Conservation (phyloP, 345 rosid species). For the Euphorbia tirucalli region DNA sequence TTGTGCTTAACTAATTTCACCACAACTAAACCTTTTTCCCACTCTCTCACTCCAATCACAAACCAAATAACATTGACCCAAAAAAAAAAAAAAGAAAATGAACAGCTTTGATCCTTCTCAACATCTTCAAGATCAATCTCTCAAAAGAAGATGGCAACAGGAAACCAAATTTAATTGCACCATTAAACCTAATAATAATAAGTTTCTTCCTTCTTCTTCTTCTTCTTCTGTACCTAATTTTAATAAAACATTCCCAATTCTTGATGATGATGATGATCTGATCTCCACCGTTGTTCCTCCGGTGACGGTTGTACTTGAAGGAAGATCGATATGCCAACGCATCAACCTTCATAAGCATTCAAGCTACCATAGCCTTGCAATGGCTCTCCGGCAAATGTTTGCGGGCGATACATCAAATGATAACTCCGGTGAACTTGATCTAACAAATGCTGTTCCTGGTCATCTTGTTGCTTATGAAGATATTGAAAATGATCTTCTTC, state of each 20-base stretch:
- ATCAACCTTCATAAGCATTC: slow-evolving; percentile 72
- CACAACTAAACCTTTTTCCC: neutral
- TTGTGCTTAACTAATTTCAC: neutral
- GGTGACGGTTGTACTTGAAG: slow-evolving; percentile 81
- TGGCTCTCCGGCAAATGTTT: slow-evolving; percentile 78
- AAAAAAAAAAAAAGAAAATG: slow-evolving; percentile 33
- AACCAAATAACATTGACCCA: too few relatives aligned
- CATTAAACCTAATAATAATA: slow-evolving; percentile 2
- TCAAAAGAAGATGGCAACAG: slow-evolving; percentile 52
- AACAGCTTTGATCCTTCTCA: slow-evolving; percentile 43
- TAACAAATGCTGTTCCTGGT: slow-evolving; percentile 83
- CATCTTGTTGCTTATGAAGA: slow-evolving; percentile 84
- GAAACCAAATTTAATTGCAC: slow-evolving; percentile 7
- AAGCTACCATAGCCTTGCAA: slow-evolving; percentile 77
- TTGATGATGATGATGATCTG: slow-evolving; percentile 52
- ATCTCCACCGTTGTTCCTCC: slow-evolving; percentile 66
- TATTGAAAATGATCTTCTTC: slow-evolving; percentile 88
- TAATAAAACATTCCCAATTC: slow-evolving; percentile 33
- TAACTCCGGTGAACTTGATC: slow-evolving; percentile 46
- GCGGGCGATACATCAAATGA: slow-evolving; percentile 40
- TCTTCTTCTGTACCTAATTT: slow-evolving; percentile 34
- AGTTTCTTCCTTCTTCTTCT: slow-evolving; percentile 29
- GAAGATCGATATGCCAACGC: slow-evolving; percentile 88
- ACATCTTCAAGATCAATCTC: slow-evolving; percentile 41
- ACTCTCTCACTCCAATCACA: neutral